Evolutionary conservation across 805 yeast genomes (phyloP).

Genomic region (Nakazawaea ernobii): DNA sequence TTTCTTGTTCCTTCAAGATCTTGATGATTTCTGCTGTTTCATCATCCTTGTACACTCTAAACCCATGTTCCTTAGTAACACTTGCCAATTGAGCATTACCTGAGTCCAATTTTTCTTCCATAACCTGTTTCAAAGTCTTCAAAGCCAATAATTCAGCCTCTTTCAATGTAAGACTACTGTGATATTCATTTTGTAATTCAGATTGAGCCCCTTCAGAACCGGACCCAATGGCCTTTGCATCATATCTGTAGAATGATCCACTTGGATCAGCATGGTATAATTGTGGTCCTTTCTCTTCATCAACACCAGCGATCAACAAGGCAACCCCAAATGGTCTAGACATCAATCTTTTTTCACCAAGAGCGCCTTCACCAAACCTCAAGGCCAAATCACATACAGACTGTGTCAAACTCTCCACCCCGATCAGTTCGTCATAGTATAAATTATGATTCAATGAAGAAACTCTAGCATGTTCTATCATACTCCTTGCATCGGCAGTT

Average conservation of each 20-base stretch:
- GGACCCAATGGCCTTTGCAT: slow-evolving; percentile 98
- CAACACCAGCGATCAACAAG: slow-evolving; percentile 88
- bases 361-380: slow-evolving; percentile 95
- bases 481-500: slow-evolving; percentile 97
- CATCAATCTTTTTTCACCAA: slow-evolving; percentile 93
- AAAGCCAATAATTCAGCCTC: slow-evolving; percentile 91
- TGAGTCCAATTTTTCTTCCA: slow-evolving; percentile 97
- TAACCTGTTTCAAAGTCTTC: slow-evolving; percentile 91
- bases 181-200: slow-evolving; percentile 94
- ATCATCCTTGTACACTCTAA: slow-evolving; percentile 75
- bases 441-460: slow-evolving; percentile 81
- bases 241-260: slow-evolving; percentile 95
- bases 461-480: slow-evolving; percentile 98
- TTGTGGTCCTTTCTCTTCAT: slow-evolving; percentile 91
- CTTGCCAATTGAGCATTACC: slow-evolving; percentile 93
- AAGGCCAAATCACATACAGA: slow-evolving; percentile 95
- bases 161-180: slow-evolving; percentile 79
- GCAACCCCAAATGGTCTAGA: slow-evolving; percentile 99
- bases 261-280: slow-evolving; percentile 98
- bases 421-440: slow-evolving; percentile 87
- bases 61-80: slow-evolving; percentile 83
- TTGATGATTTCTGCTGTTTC: slow-evolving; percentile 80
- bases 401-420: slow-evolving; percentile 91
- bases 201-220: slow-evolving; percentile 99
- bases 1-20: slow-evolving; percentile 64